Evolutionary conservation across 2,329 filamentous ascomycete species (phyloP), one percentile per base, ranked within the genome.

Genomic region (Stachybotrys chartarum): DNA sequence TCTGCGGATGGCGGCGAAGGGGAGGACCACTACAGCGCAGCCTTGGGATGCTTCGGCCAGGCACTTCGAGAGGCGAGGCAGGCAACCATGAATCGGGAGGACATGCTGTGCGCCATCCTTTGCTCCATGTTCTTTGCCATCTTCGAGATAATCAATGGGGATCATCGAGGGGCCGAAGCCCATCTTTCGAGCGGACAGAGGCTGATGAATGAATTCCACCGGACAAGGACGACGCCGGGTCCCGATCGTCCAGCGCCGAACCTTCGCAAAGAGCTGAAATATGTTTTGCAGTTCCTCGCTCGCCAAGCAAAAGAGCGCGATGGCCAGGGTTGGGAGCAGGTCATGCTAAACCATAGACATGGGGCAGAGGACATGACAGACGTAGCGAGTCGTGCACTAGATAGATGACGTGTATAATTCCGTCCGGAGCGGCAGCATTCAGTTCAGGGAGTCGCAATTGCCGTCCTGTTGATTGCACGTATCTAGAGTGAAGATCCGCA

Each of bases 111-210:
- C 3, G 68, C 69, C 1, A 64, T 72, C 10, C 52, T 73, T 3
- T 68, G 69, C 55, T 72, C 66, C 54, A 63, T 74, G 51, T 65
- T 74, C 47, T 73, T 73, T 58, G 64, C 69, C 54, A 64, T 70
- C 53, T 72, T 74, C 53, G 71, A 73, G 54, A 63, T 65, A 2
- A 54, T 72, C 45, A 71, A 75, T 56, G 69, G 68, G 24, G 72
- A 74, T 56, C 59, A 61, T 10, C 60, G 62, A 18, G 67, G 66
- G 1, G 71, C 71, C 0, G 61, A 72, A 14, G 59, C 64, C 7
- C 73, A 75, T 57, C 63, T 73, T 50, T 64, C 62, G 50, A 69
- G 68, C 54, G 73, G 72, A 1, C 66, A 71, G 54, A 64, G 62
- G 55, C 68, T 75, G 57, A 61, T 73, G 17, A 65, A 68, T 45